Conservation (phyloP, 768 basidiomycete species). For the Suillus cothurnatus region DNA sequence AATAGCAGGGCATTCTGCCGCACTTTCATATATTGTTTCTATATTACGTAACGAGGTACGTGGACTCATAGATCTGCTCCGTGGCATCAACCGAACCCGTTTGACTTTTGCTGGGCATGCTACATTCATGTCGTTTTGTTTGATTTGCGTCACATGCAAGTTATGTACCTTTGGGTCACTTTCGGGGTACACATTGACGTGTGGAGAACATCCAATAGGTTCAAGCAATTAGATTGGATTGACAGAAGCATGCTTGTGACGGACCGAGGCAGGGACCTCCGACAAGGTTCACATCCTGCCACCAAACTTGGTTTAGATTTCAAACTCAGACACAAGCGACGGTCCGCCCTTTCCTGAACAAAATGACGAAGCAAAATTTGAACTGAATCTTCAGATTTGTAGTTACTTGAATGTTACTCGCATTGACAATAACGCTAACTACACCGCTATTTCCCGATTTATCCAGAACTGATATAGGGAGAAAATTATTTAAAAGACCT, state of each 20-base stretch:
- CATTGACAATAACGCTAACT: neutral
- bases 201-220: neutral
- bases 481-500: no score
- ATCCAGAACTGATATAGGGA: no score
- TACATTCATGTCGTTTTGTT: neutral
- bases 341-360: neutral
- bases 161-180: neutral
- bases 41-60: no score
- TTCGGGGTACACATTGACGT: neutral
- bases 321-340: neutral
- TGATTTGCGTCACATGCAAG: neutral
- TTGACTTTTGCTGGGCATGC: neutral
- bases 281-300: no score
- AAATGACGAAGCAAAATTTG: neutral
- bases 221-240: neutral
- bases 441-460: no score
- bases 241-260: neutral
- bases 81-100: neutral
- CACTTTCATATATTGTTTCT: no score
- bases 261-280: neutral
- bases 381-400: neutral
- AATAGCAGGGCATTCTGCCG: neutral
- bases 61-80: no score
- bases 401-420: neutral
- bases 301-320: neutral